Evolutionary conservation across 306 rosid species (phyloP).

Genomic region (Prunus persica): Prunus_persica_NCBIv2 NC_034014.1:4818501-4819000

Average conservation of each 20-base stretch:
- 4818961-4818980: background rate
- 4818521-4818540: conserved; percentile 81
- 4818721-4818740: background rate
- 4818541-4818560: conserved; percentile 59
- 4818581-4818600: conserved; percentile 48
- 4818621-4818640: background rate
- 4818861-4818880: conserved; percentile 43
- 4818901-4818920: conserved; percentile 71
- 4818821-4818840: background rate
- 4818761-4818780: background rate
- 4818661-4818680: no score
- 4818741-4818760: background rate
- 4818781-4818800: background rate
- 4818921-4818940: conserved; percentile 76
- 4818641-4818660: no score
- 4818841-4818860: no score
- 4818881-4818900: conserved; percentile 65
- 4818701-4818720: no score
- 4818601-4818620: background rate
- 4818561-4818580: conserved; percentile 89
- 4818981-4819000: background rate
- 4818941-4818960: background rate
- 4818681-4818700: no score
- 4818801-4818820: background rate
- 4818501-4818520: conserved; percentile 62